Evolutionary conservation across 1,284 basidiomycete species (phyloP).

Genomic region (Ceratobasidium sp.): DNA sequence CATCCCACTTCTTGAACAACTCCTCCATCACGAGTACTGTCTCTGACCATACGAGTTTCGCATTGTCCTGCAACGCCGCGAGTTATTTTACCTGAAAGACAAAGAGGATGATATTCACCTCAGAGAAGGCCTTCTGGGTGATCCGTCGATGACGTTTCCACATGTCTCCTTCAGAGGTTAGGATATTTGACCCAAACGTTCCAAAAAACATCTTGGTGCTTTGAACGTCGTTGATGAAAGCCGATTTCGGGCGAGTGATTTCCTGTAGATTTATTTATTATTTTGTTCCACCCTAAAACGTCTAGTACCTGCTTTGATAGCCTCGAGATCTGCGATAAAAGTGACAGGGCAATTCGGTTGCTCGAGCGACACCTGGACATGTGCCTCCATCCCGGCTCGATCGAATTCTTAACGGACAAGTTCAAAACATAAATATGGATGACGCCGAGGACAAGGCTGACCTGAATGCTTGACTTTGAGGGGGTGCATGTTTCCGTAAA

Average conservation of each 20-base stretch:
- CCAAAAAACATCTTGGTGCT: neutral
- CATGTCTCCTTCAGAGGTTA: constrained; percentile 35
- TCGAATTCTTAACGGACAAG: constrained; percentile 5
- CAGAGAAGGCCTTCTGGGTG: constrained; percentile 43
- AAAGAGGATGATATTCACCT: constrained; percentile 6
- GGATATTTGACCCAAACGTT: constrained; percentile 39
- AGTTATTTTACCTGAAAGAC: neutral
- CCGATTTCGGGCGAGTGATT: neutral
- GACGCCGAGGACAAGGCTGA: neutral
- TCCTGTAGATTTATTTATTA: no score
- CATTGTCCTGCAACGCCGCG: neutral
- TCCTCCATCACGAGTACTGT: neutral
- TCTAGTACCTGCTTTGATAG: constrained; percentile 35
- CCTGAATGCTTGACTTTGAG: constrained; percentile 5
- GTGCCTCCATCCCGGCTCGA: constrained; percentile 28
- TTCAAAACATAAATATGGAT: neutral
- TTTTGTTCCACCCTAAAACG: no score
- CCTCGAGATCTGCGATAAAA: constrained; percentile 23
- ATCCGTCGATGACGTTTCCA: constrained; percentile 47
- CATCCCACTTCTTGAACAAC: constrained; percentile 27
- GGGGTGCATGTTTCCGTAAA: constrained; percentile 18
- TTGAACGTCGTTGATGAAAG: constrained; percentile 2
- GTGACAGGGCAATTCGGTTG: neutral
- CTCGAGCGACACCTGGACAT: constrained; percentile 24
- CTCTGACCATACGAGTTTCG: constrained; percentile 3